Base-by-base conservation (phyloP, 2,329 filamentous ascomycete species). In the Nemania sp. region DNA sequence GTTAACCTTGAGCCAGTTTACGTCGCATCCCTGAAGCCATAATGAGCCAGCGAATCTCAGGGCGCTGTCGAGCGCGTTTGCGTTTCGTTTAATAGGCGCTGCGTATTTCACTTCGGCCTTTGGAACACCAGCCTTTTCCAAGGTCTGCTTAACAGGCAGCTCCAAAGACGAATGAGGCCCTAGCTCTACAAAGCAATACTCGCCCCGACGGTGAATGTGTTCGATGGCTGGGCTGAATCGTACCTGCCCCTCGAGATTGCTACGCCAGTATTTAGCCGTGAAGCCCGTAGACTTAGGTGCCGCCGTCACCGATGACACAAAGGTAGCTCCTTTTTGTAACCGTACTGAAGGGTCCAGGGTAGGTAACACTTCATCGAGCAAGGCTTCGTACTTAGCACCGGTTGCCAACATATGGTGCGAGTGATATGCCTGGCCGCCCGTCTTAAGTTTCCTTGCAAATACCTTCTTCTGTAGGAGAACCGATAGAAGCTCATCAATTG, bases 141-240 rank as follows among this genome's bases (percentile, higher is more conserved):
- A 74, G 1, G 68, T 79, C 57, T 80, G 76, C n/a, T 72, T 72
- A 0, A 78, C 69, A 0, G 80, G 79, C 0, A 73, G 75, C 61
- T 80, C 79, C 1, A 82, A 73, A 18, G 79, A 77, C 6, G 79
- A 74, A 67, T 73, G 70, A 0, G 72, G 72, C 0, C 70, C 72
- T 0, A 73, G 13, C 27, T 73, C 69, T 5, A 73, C 47, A 18
- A 71, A 56, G 7, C 52, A 55, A 1, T 27, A 20, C 1, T 38
- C n/a, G 64, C 69, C 0, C 4, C 8, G 3, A 7, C 26, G 27
- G 70, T 38, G 35, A 13, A 41, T 41, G 35, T 13, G 13, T 13
- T 15, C 35, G 13, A 41, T 41, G 15, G 35, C 35, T 15, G 7
- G 35, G 7, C 8, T 15, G 8, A 10, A 41, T 10, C 35, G 35